Evolutionary conservation across 345 rosid genomes (phyloP).

Genomic region (Abelmoschus esculentus): DNA sequence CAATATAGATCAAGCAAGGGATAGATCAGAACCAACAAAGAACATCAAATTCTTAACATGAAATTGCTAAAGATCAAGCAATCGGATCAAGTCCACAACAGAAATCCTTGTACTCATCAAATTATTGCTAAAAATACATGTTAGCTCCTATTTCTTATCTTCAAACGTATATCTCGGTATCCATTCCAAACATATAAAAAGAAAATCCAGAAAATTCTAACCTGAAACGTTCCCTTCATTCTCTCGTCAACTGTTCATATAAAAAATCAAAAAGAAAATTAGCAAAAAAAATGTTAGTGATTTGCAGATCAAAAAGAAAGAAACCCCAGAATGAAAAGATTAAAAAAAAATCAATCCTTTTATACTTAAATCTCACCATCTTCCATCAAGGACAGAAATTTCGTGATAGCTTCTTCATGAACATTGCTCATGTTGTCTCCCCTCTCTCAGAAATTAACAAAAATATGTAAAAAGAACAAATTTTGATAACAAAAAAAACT

Average conservation of each 20-base stretch:
- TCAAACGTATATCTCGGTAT: no score
- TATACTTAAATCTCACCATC: slow-evolving; percentile 43
- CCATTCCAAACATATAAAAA: slow-evolving; percentile 6
- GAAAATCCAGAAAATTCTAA: slow-evolving; percentile 26
- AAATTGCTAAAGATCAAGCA: slow-evolving; percentile 1
- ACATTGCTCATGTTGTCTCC: slow-evolving; percentile 31
- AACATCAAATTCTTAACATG: neutral
- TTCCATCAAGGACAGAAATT: slow-evolving; percentile 58
- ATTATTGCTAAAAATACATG: neutral
- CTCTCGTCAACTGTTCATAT: slow-evolving; percentile 52
- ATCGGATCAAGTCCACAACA: slow-evolving; percentile 18
- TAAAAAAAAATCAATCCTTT: neutral
- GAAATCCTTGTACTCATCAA: neutral
- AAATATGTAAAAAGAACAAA: neutral
- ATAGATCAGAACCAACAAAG: slow-evolving; percentile 19
- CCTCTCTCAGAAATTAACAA: slow-evolving; percentile 1
- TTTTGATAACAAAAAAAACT: neutral
- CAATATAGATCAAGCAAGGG: neutral
- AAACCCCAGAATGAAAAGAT: slow-evolving; percentile 1
- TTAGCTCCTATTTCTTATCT: no score
- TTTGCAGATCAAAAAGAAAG: slow-evolving; percentile 20
- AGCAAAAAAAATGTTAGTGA: neutral
- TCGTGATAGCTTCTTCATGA: slow-evolving; percentile 62
- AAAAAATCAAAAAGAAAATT: neutral
- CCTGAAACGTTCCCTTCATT: slow-evolving; percentile 61